These are phyloP conservation scores for Rutidosis leptorrhynchoides DNA, from an alignment of 129 eudicot genomes.

Conservation along the genomic window DNA sequence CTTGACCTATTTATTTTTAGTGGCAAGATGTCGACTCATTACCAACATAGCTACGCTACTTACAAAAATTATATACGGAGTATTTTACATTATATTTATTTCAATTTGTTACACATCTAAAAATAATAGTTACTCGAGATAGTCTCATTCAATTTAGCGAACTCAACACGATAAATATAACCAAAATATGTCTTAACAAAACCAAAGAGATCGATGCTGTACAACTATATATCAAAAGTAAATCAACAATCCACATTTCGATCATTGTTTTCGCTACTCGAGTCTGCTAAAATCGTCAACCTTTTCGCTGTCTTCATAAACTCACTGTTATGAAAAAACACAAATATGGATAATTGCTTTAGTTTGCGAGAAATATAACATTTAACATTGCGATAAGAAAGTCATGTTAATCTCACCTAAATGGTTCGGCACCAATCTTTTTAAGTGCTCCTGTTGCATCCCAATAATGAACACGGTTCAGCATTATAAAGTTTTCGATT, in stretches of 20 bases:
- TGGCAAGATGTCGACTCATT: conserved; percentile 2
- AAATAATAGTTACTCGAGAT: conserved; percentile 18
- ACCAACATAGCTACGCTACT: conserved; percentile 16
- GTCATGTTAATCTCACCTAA: conserved; percentile 39
- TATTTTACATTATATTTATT: too few species aligned
- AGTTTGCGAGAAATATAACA: neutral
- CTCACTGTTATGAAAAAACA: conserved; percentile 44
- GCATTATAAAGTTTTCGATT: conserved; percentile 42
- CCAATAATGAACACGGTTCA: conserved; percentile 51
- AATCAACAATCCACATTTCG: conserved; percentile 30
- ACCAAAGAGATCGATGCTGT: conserved; percentile 30
- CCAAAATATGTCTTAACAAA: conserved; percentile 25
- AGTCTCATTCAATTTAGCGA: conserved; percentile 21
- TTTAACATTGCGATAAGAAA: neutral
- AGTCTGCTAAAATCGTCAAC: conserved; percentile 55
- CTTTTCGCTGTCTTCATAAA: conserved; percentile 56
- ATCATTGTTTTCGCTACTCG: conserved; percentile 43
- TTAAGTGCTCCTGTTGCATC: conserved; percentile 48
- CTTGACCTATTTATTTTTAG: too few species aligned
- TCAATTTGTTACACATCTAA: neutral
- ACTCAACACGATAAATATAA: conserved; percentile 14
- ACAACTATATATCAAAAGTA: conserved; percentile 33
- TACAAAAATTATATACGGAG: too few species aligned
- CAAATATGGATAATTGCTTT: neutral
- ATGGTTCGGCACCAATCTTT: conserved; percentile 72